Evolutionary conservation across 306 rosid species (phyloP).

Genomic region (Acmispon strigosus): DNA sequence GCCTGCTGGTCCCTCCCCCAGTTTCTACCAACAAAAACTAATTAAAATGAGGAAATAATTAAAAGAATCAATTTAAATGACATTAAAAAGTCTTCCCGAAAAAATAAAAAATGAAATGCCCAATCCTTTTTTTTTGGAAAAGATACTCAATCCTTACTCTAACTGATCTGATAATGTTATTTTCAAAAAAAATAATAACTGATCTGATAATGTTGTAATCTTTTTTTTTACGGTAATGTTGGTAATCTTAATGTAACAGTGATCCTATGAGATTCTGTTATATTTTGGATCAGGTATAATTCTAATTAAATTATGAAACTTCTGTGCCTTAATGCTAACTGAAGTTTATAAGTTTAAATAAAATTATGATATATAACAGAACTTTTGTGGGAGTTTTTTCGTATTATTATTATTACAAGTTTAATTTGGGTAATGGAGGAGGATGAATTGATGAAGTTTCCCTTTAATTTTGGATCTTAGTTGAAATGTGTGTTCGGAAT

Average conservation of each 20-base stretch:
- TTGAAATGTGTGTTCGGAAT: conserved; percentile 39
- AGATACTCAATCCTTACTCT: background rate
- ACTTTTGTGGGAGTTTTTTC: too few species aligned
- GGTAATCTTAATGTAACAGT: background rate
- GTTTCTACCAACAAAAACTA: background rate
- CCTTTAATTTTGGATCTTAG: conserved; percentile 70
- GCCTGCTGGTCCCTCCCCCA: background rate
- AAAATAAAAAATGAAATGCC: too few species aligned
- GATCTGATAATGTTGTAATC: background rate
- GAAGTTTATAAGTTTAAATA: too few species aligned
- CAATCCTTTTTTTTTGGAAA: background rate
- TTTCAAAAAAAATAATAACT: too few species aligned
- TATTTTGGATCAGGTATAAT: background rate
- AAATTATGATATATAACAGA: too few species aligned
- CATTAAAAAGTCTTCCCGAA: too few species aligned
- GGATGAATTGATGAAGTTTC: background rate
- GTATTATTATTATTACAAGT: too few species aligned
- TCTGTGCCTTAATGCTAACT: too few species aligned
- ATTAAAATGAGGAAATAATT: background rate
- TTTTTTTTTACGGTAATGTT: too few species aligned
- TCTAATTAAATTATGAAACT: background rate
- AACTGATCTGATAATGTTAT: background rate
- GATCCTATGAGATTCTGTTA: background rate
- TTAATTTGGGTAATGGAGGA: background rate
- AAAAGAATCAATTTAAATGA: background rate